These are phyloP conservation scores for Ceratocystis papillata DNA, from an alignment of 2,329 filamentous ascomycete genomes.

Conservation along the genomic window DNA sequence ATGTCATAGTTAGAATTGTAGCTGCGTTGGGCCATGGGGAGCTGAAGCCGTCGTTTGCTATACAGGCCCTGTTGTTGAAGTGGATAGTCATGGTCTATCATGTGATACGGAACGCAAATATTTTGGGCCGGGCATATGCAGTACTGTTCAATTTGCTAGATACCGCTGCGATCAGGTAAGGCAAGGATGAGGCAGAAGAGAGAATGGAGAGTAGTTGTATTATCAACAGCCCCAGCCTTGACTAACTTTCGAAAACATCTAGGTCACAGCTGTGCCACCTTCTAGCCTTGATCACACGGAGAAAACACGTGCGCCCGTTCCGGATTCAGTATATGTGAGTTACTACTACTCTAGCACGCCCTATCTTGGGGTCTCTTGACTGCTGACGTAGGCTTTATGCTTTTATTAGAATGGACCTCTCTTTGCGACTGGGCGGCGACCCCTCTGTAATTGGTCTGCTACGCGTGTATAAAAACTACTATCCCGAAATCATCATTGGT, in stretches of 20 bases:
- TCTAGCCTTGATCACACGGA: slow-evolving; percentile 64
- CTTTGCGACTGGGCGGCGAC: slow-evolving; percentile 57
- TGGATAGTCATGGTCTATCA: slow-evolving; percentile 73
- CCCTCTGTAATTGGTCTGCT: slow-evolving; percentile 62
- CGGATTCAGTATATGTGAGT: slow-evolving; percentile 64
- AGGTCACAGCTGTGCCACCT: slow-evolving; percentile 61
- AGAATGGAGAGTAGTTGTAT: background rate
- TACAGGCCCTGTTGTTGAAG: slow-evolving; percentile 60
- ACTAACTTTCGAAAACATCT: slow-evolving; percentile 17
- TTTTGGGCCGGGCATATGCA: slow-evolving; percentile 59
- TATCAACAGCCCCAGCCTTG: background rate
- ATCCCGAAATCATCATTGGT: slow-evolving; percentile 75
- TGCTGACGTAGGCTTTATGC: background rate
- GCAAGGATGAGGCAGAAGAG: background rate
- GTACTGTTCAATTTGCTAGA: slow-evolving; percentile 74
- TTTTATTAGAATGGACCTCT: slow-evolving; percentile 41
- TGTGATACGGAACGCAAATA: slow-evolving; percentile 50
- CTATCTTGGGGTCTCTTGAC: no score
- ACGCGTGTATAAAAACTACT: slow-evolving; percentile 81
- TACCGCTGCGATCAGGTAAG: slow-evolving; percentile 61
- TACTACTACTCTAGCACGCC: no score
- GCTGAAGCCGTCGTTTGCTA: slow-evolving; percentile 58
- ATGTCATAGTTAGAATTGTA: slow-evolving; percentile 53
- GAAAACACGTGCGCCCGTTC: slow-evolving; percentile 74
- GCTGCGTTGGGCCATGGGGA: slow-evolving; percentile 67